Conservation (phyloP, 1,284 basidiomycete genomes). For the Ceratobasidium sp. region DNA sequence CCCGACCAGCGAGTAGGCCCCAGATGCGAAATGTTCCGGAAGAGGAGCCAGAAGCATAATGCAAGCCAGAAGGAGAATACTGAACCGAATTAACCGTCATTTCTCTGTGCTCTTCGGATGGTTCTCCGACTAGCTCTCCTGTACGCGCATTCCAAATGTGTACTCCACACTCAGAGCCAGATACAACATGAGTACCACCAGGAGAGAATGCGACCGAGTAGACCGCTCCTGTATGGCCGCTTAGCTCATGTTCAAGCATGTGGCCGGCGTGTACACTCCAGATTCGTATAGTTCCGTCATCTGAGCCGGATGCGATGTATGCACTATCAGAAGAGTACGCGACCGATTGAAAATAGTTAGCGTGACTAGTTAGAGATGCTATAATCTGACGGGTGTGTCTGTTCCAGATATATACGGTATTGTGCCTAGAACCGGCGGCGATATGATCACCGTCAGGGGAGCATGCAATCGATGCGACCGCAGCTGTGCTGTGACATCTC, state of each 20-base stretch:
- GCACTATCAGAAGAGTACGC: too few species aligned
- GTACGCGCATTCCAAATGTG: conserved; percentile 1
- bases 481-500: background rate
- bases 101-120: background rate
- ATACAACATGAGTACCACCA: too few species aligned
- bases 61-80: background rate
- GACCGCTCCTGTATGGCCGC: too few species aligned
- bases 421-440: background rate
- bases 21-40: conserved; percentile 4
- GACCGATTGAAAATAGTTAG: too few species aligned
- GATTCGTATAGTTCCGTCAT: too few species aligned
- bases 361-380: too few species aligned
- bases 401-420: background rate
- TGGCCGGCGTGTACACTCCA: too few species aligned
- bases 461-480: background rate
- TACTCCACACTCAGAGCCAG: too few species aligned
- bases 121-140: background rate
- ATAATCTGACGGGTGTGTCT: background rate
- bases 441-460: background rate
- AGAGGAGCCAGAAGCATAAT: background rate
- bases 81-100: background rate
- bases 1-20: too few species aligned
- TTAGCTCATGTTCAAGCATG: too few species aligned
- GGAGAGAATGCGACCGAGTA: too few species aligned
- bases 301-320: too few species aligned